phyloP scores from a whole-genome alignment of 768 basidiomycete genomes.

The Tylopilus felleus region DNA sequence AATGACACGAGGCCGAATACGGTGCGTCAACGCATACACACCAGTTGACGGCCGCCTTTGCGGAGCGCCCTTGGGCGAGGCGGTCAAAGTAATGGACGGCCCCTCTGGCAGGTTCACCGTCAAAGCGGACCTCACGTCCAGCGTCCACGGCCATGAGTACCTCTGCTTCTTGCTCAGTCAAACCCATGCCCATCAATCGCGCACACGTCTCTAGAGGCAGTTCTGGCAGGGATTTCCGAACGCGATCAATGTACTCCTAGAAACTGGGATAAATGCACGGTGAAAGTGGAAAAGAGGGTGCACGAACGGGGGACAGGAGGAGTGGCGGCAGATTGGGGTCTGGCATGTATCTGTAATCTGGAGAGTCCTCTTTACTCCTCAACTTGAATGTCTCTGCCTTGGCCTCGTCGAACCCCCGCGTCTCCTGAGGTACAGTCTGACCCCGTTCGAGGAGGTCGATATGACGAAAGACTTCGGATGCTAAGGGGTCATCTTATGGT shows the following conservation, averaged over 20 bases:
- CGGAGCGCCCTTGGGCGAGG: slow-evolving; percentile 53
- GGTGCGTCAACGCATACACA: slow-evolving; percentile 31
- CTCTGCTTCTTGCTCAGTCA: slow-evolving; percentile 66
- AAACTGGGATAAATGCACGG: neutral
- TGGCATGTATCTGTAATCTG: slow-evolving; percentile 98
- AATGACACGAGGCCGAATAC: neutral
- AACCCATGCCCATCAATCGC: slow-evolving; percentile 52
- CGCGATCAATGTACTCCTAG: slow-evolving; percentile 61
- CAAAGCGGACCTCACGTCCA: slow-evolving; percentile 57
- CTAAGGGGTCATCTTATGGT: slow-evolving; percentile 39
- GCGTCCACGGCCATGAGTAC: slow-evolving; percentile 74
- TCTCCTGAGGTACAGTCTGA: slow-evolving; percentile 68
- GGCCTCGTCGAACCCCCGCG: slow-evolving; percentile 84
- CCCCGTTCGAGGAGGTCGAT: slow-evolving; percentile 48
- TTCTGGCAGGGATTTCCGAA: slow-evolving; percentile 62
- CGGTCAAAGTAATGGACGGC: slow-evolving; percentile 80
- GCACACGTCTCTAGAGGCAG: slow-evolving; percentile 63
- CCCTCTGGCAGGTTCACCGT: slow-evolving; percentile 49
- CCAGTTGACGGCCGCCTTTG: slow-evolving; percentile 84
- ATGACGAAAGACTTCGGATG: slow-evolving; percentile 79
- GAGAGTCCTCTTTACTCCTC: slow-evolving; percentile 88
- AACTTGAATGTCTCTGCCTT: slow-evolving; percentile 77
- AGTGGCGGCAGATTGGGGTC: slow-evolving; percentile 89
- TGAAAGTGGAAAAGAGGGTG: neutral
- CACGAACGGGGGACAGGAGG: slow-evolving; percentile 47